Evolutionary conservation across 2,329 filamentous ascomycete genomes (phyloP), one percentile per base, ranked within the genome.

Genomic region (Talaromyces pinophilus): DNA sequence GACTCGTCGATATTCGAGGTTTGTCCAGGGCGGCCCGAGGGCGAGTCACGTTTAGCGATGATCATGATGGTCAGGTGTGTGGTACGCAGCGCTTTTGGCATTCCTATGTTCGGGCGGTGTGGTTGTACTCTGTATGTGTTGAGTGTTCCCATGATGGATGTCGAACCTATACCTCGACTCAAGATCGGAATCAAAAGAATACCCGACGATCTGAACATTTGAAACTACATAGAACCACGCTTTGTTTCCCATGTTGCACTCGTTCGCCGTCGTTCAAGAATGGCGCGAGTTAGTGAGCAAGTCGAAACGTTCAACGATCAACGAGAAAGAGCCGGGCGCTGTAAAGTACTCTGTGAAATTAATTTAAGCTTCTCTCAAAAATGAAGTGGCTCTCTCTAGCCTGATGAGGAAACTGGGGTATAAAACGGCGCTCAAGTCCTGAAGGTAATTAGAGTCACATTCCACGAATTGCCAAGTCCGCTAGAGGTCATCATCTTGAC

Each of bases 391-490:
- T 30, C n/a, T 30, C 28, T 38, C n/a, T 19, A 57, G 30, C 54
- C 54, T 13, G n/a, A 40, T 57, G 5, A n/a, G 54, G 54, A 38
- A 57, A 40, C 54, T 40, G 33, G 33, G 33, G 54, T 40, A 57
- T 57, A 22, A 35, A 38, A 38, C 33, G 19, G 54, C 2, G 3
- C 5, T 22, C 1, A 38, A 40, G 54, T 38, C 54, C 30, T 57
- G 17, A 6, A 10, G 30, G 28, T 38, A 57, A 57, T 57, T 57
- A 57, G 33, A 22, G 54, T 57, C n/a, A 4, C 54, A 57, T 57
- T 57, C 10, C 33, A 57, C n/a, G 33, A 10, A 22, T 57, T 22
- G 30, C 33, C 54, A 38, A 40, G 54, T 38, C n/a, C 5, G 19
- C 54, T 57, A 25, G 19, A 57, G 30, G 54, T 57, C 33, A 57